Base-by-base conservation (phyloP, 257 asterid species). In the Nyctanthes arbortristis region DNA sequence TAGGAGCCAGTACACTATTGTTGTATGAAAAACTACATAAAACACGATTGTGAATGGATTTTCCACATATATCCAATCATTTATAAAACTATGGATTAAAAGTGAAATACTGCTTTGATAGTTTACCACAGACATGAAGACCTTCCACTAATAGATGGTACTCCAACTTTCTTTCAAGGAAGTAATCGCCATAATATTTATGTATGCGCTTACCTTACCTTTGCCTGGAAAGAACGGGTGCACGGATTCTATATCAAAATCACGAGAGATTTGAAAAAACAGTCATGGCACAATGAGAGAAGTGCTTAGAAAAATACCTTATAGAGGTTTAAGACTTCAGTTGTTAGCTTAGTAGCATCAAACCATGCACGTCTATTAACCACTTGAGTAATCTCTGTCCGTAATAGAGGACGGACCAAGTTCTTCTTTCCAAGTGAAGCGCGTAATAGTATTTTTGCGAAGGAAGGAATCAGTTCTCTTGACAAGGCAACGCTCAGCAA, bases 321-420 rank as follows among this genome's bases (percentile, higher is more conserved):
- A 69, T 93, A 91, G 25, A 90, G 86, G 80, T 80, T 82, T 55
- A 87, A 55, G 72, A 88, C 89, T 67, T 88, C 97, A 8, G 93
- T 84, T 52, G 94, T 87, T 55, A 87, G 80, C 87, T 93, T 93
- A 69, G 96, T 76, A 73, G 85, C 85, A 83, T 93, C 94, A 72
- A 87, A 91, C 99, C 99, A 93, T 60, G 99, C 97, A 73, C 90
- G 96, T 35, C 97, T 84, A 72, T 90, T 93, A 59, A 93, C 96
- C 71, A 93, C 94, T 82, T 93, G 97, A 75, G 92, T 85, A 39
- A 93, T 89, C 82, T 93, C 96, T 37, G 98, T 84, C 20, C 96
- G 89, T 57, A 93, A 88, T 43, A 93, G 85, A 35, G 97, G 96
- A 31, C 88, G 92, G 66, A 93, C 96, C 88, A 93, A 49, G 77